Percentiles rank a stretch among this genome's conserved stretches.
Conservation (phyloP, 2,329 filamentous ascomycete species). For the Clathrospora elynae region DNA sequence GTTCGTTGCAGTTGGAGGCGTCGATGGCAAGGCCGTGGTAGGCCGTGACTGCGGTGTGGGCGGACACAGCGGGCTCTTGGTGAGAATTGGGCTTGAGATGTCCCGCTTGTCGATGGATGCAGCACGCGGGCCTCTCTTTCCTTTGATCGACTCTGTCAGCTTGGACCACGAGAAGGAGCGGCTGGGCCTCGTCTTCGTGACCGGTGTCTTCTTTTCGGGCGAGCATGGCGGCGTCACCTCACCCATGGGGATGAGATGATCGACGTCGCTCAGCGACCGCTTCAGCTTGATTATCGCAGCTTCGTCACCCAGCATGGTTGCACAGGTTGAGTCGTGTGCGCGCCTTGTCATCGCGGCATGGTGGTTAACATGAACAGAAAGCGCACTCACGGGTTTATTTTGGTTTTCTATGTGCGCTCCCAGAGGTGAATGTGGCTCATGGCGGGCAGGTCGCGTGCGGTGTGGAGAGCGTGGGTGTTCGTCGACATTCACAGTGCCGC, state of each 20-base stretch:
- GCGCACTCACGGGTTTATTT: constrained; percentile 30
- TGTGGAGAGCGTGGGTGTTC: constrained; percentile 19
- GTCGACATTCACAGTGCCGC: constrained; percentile 25
- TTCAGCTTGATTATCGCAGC: constrained; percentile 29
- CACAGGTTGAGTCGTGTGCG: constrained; percentile 7
- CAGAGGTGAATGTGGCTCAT: constrained; percentile 36
- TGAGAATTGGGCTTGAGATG: constrained; percentile 36
- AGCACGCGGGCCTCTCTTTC: constrained; percentile 21
- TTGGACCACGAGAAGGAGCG: constrained; percentile 37
- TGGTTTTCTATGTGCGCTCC: constrained; percentile 20
- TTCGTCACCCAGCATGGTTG: constrained; percentile 26
- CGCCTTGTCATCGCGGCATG: constrained; percentile 9
- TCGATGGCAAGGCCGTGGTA: constrained; percentile 5
- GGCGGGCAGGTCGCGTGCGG: constrained; percentile 27
- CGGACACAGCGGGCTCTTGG: constrained; percentile 23
- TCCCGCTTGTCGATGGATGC: constrained; percentile 27
- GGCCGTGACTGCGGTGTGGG: constrained; percentile 12
- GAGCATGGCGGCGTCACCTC: constrained; percentile 21
- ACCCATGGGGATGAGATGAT: constrained; percentile 23
- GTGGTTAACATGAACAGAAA: constrained; percentile 11
- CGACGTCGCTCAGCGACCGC: constrained; percentile 31
- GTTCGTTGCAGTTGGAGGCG: constrained; percentile 2
- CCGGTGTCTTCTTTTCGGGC: constrained; percentile 10
- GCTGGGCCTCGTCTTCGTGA: constrained; percentile 8
- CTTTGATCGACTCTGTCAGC: constrained; percentile 35